Base-by-base conservation (phyloP, 2,329 filamentous ascomycete genomes). In the Ramularia endophylla region DNA sequence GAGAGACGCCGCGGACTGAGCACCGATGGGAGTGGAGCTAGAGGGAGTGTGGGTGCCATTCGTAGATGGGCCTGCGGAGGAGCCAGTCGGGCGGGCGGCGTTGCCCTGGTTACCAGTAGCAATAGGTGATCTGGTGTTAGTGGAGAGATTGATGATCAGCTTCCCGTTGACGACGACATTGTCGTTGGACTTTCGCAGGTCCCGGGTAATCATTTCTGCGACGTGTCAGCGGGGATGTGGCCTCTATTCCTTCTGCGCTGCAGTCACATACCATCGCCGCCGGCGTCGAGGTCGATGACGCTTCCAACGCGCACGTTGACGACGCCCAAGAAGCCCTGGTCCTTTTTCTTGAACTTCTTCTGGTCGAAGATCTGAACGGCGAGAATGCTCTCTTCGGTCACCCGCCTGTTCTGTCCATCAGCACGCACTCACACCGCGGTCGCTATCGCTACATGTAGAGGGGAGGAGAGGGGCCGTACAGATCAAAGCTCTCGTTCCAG, bases 311-410 rank as follows among this genome's bases (percentile, higher is more conserved):
- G 83, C 57, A 98, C 85, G 64, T 98, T 98, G 61, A 98, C 95
- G 40, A 98, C 92, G 43, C 92, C 92, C 5, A 98, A 75, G 62
- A 98, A 98, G 7, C 92, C 92, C 65, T 98, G 92, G 57, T 98
- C 92, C 87, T 97, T 98, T 80, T 98, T 98, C 76, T 98, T 98
- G 72, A 98, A 98, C 71, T 98, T 98, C 74, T 95, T 95, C 69
- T 98, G 92, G 67, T 98, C 92, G 63, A 98, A 98, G 41, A 98
- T 95, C 64, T 98, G 92, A 34, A 98, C 89, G 6, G 92, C 92
- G 35, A 98, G 75, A 60, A 98, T 95, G 65, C 89, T 94, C 60
- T 95, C 90, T 64, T 98, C 92, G 47, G 83, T 92, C 46, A 87
- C 90, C 63, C 78, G 79, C 73, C 92, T 97, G 63, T 44, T 22